phyloP scores from a whole-genome alignment of 2,329 filamentous ascomycete genomes.

The Diplodia intermedia region DNA sequence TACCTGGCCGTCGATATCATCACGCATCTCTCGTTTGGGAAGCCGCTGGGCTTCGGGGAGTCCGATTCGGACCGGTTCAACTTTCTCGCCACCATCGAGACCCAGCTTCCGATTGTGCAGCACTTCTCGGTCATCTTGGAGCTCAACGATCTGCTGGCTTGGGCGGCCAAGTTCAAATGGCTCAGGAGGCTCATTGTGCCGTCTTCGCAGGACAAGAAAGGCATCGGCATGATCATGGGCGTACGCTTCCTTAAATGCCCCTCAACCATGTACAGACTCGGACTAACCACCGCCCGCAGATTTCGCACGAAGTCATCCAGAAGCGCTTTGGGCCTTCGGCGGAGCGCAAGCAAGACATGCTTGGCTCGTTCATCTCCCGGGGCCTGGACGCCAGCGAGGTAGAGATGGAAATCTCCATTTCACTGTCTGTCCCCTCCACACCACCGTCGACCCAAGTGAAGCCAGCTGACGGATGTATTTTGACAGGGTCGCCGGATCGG shows the following conservation, averaged over 20 bases:
- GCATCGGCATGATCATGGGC: constrained; percentile 36
- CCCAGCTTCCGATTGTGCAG: constrained; percentile 4
- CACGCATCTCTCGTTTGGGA: constrained; percentile 50
- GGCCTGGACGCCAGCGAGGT: constrained; percentile 49
- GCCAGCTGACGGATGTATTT: background rate
- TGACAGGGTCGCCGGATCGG: constrained; percentile 52
- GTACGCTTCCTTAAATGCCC: background rate
- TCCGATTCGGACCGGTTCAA: constrained; percentile 55
- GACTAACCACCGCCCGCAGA: background rate
- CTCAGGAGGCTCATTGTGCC: background rate
- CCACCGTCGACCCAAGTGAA: background rate
- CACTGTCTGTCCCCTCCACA: constrained; percentile 47
- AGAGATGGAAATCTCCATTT: constrained; percentile 57
- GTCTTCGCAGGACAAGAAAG: constrained; percentile 12
- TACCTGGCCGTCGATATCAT: constrained; percentile 54
- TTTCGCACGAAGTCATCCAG: constrained; percentile 52
- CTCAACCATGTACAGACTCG: no score
- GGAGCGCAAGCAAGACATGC: constrained; percentile 57
- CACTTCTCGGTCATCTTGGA: constrained; percentile 17
- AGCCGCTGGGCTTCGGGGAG: constrained; percentile 58
- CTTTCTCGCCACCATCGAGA: constrained; percentile 50
- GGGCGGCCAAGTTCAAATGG: background rate
- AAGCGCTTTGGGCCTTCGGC: constrained; percentile 57
- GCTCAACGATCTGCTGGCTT: constrained; percentile 2
- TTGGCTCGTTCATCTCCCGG: constrained; percentile 59